Evolutionary conservation across 1,139 yeast genomes (phyloP), one percentile per base, ranked within the genome.

Genomic region (Nematodospora anomalae): DNA sequence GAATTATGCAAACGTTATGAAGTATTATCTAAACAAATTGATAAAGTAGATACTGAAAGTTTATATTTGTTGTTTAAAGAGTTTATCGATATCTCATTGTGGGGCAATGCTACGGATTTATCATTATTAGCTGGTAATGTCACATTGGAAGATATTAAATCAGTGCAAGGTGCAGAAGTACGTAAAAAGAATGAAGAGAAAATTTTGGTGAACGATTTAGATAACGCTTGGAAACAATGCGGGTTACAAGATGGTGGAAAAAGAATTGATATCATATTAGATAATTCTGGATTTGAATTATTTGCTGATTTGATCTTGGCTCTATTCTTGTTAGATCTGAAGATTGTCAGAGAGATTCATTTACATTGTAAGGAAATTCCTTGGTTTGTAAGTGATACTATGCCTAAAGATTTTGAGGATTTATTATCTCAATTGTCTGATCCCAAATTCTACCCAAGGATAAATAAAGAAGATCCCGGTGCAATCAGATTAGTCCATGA

Each of bases 41-140:
- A 51, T 16, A n/a, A 33, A 11, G 45, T 62, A n/a, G 74, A 71
- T 41, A 47, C 52, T 3, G 79, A 74, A n/a, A 63, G 74, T 0
- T 63, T 83, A 45, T 57, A 71, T 43, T 54, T 76, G n/a, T 60
- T 80, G 34, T 83, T 83, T 62, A 72, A 73, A 45, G 98, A 94
- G 57, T 86, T 89, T 51, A 64, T 85, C 31, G 96, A 89, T 54
- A 79, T 92, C 43, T 86, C 97, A 1, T 68, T 92, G 41, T 92
- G 98, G 98, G 99, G 99, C 16, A 92, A 92, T 60, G 97, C 97
- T 16, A 88, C 97, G 5, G 99, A 92, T 62, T 73, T 92, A 53
- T 88, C 97, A 0, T 68, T 94, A 42, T 70, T 92, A 46, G 90
- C 95, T 4, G 88, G 86, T 38, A 86, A 87, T 28, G 79, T 92